Evolutionary conservation across 495 filamentous ascomycete species (phyloP), one percentile per base, ranked within the genome.

Genomic region (Penicillium malachiteum): DNA sequence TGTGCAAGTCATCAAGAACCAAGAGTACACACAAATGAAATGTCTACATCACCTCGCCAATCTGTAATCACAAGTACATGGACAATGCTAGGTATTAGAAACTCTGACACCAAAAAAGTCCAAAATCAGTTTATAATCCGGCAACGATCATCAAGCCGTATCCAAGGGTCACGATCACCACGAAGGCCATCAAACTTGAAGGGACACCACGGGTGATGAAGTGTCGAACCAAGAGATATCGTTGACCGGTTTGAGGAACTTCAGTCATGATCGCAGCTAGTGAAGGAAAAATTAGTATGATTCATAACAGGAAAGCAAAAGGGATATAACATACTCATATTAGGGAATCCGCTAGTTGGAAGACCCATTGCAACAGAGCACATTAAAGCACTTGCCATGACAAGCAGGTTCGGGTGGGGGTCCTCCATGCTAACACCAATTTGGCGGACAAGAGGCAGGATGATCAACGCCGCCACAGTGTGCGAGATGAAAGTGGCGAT

Each of bases 251-350:
- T 52, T 91, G 86, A 0, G 88, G 79, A 57, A 97, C 92, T 75
- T 99, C 94, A 78, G 96, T 97, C 95, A 99, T 97, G 66, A 99
- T 97, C 11, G 94, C 94, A 53, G 94, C 92, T 96, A 57, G 43
- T 32, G 43, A 32, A 26, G 37, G 42, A 18, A 53, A 51, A 16
- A 57, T 75, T 62, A 73, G 67, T 37, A 59, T 31, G n/a, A 11
- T n/a, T 51, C 52, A 34, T 48, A 41, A 13, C 17, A 32, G 21
- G 40, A 45, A 17, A 33, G 31, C 48, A 39, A 41, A 40, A 52
- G 38, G 12, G 47, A 45, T 48, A 52, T 37, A 38, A 85, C 91
- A 74, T 79, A 96, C 92, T 99, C 94, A 99, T 99, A 65, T 99
- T 99, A 2, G 94, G 94, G 69, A 99, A 99, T 13, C 94, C 94